Conservation (phyloP, 208 protist species). For the Crithidia brevicula region DNA sequence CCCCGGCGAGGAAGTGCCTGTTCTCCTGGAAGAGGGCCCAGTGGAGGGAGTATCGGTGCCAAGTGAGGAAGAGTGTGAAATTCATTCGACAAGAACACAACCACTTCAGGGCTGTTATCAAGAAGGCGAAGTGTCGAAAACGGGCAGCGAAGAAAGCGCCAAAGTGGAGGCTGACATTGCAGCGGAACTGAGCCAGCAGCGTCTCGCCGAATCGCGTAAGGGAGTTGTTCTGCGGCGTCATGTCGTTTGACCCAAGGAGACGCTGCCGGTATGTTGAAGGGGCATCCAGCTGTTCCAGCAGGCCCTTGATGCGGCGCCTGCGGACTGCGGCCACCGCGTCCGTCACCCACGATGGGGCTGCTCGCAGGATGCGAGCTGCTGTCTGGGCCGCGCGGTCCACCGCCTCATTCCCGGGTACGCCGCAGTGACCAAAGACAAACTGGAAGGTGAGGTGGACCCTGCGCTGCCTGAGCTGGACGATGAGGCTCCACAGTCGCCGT, state of each 20-base stretch:
- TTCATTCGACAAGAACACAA: too few species aligned
- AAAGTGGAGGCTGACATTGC: background rate
- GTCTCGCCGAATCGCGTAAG: background rate
- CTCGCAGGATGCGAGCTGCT: background rate
- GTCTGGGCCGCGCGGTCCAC: background rate
- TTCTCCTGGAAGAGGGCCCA: too few species aligned
- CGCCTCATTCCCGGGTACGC: background rate
- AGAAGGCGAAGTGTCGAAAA: too few species aligned
- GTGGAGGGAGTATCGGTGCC: too few species aligned
- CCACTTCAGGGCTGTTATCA: background rate
- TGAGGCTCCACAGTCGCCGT: background rate
- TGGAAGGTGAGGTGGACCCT: background rate
- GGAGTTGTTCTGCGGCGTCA: background rate
- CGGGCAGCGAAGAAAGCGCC: background rate
- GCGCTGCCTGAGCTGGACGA: background rate
- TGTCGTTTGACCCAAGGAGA: background rate
- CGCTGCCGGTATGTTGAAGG: background rate
- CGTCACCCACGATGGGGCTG: background rate
- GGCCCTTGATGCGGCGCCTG: background rate
- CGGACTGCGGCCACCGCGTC: background rate
- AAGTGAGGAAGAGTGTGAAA: too few species aligned
- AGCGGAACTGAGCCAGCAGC: background rate
- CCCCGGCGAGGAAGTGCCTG: too few species aligned
- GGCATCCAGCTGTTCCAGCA: background rate
- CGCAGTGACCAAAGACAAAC: background rate